phyloP scores from a whole-genome alignment of 2,329 filamentous ascomycete genomes.

The Botrytis porri region DNA sequence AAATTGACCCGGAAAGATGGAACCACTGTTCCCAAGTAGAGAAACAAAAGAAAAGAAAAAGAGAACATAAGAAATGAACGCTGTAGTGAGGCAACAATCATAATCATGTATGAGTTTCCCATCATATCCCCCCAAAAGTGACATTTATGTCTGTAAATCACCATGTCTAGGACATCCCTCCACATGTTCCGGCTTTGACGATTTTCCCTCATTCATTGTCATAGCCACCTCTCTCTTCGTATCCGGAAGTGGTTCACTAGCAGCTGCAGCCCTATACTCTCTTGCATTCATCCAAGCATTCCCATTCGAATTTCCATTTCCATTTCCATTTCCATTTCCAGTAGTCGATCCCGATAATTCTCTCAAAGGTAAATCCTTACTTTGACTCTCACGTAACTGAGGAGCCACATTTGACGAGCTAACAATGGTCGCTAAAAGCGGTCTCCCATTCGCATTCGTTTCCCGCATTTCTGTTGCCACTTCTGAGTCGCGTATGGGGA shows the following conservation, averaged over 20 bases:
- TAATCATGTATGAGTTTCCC: background rate
- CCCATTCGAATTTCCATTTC: background rate
- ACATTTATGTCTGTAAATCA: background rate
- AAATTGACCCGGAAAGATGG: background rate
- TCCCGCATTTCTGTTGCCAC: constrained; percentile 28
- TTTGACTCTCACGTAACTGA: constrained; percentile 11
- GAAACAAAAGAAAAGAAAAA: background rate
- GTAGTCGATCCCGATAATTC: background rate
- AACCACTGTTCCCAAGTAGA: background rate
- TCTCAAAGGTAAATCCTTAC: constrained; percentile 9
- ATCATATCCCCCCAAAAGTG: too few species aligned
- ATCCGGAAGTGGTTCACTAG: background rate
- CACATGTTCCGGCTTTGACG: background rate
- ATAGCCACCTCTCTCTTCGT: background rate
- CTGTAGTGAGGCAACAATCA: background rate
- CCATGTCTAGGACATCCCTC: background rate
- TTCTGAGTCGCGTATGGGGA: constrained; percentile 27
- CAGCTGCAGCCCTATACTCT: background rate
- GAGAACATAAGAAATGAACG: background rate
- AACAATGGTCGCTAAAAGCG: constrained; percentile 29
- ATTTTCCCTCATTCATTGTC: background rate
- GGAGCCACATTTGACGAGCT: constrained; percentile 30
- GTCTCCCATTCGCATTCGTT: constrained; percentile 18
- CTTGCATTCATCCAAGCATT: constrained; percentile 4
- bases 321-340: background rate